Evolutionary conservation across 176 grass and related monocot genomes (phyloP), one percentile per base, ranked within the genome.

Genomic region (Echinochloa phyllopogon): DNA sequence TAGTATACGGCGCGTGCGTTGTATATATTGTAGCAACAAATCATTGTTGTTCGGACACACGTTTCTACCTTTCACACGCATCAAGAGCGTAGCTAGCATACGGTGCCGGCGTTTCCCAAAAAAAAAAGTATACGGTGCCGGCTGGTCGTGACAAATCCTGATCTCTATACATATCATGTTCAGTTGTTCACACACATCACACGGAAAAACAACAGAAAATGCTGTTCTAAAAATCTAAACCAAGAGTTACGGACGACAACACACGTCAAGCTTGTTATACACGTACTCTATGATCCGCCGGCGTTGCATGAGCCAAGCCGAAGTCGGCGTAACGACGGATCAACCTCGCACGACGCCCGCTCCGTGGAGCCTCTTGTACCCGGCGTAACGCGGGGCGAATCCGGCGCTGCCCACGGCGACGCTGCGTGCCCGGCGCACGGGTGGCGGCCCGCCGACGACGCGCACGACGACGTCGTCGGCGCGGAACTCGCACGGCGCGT

Each of bases 401-500:
- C 27, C 16, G 27, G 16, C 56, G 45, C 48, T 3, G n/a, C 18
- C 38, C 0, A 76, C 71, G 16, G 83, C 83, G 52, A 81, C 83
- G 83, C 83, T 89, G 43, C 64, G 88, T 11, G 37, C 74, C 83
- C 83, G 53, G 17, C 88, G 71, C 63, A 89, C 80, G 74, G 15
- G 24, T 44, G 25, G 29, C 3, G 64, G 29, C 3, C 72, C 55
- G 38, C 88, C 88, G 69, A 88, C 21, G 69, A 88, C 21, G 69
- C 23, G 56, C 64, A 38, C 83, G 17, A 38, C 83, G 17, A 29
- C 93, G n/a, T 79, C 93, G 8, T 64, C 79, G 58, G 40, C 29
- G 33, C 84, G 90, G 62, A 91, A 96, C 61, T 93, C 87, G 64
- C 84, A 86, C 53, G 88, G 84, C 78, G 72, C 45, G 74, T 93